Conservation (phyloP, 768 basidiomycete species). For the Lenzites betulinus region DNA sequence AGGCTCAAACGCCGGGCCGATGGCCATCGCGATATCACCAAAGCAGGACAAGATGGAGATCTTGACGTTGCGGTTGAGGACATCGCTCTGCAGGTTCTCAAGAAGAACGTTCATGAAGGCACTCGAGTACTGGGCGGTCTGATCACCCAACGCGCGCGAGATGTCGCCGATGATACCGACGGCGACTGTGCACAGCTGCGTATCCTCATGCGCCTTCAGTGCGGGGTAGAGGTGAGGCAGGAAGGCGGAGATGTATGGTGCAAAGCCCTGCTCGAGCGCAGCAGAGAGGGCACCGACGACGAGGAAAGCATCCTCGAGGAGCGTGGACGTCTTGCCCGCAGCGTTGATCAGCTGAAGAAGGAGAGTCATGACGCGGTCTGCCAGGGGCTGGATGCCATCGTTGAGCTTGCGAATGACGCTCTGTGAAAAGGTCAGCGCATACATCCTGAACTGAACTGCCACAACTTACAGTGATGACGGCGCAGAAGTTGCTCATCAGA, state of each 20-base stretch:
- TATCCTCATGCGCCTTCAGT: slow-evolving; percentile 91
- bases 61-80: slow-evolving; percentile 93
- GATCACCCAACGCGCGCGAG: slow-evolving; percentile 89
- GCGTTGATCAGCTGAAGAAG: slow-evolving; percentile 81
- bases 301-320: slow-evolving; percentile 95
- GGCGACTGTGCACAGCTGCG: slow-evolving; percentile 92
- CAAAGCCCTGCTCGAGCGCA: slow-evolving; percentile 79
- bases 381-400: slow-evolving; percentile 80
- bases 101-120: slow-evolving; percentile 92
- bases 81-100: slow-evolving; percentile 87
- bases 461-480: slow-evolving; percentile 76
- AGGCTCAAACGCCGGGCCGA: slow-evolving; percentile 83
- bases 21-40: slow-evolving; percentile 94
- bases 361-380: slow-evolving; percentile 95
- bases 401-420: slow-evolving; percentile 84
- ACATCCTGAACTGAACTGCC: neutral
- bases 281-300: slow-evolving; percentile 76
- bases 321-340: slow-evolving; percentile 90
- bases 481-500: slow-evolving; percentile 92
- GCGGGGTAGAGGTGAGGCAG: slow-evolving; percentile 86
- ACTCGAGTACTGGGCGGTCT: slow-evolving; percentile 78
- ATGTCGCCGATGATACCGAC: slow-evolving; percentile 96
- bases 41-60: slow-evolving; percentile 95
- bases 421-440: slow-evolving; percentile 38
- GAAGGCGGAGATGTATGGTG: slow-evolving; percentile 84